Conservation (phyloP, 495 filamentous ascomycete genomes). For the Talaromyces adpressus region DNA sequence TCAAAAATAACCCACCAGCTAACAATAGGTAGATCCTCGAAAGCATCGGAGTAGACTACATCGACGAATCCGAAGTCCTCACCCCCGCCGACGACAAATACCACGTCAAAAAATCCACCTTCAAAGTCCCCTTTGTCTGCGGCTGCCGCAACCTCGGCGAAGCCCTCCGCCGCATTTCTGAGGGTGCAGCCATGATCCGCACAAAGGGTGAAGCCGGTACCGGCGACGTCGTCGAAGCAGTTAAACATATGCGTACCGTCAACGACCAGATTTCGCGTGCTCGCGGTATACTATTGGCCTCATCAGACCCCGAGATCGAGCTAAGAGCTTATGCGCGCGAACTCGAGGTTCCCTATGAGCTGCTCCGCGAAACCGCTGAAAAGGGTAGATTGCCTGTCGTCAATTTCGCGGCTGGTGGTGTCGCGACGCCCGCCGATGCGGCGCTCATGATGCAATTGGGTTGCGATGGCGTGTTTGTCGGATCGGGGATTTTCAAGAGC, state of each 20-base stretch:
- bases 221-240: conserved; percentile 96
- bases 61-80: conserved; percentile 95
- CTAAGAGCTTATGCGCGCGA: conserved; percentile 74
- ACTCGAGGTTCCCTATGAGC: conserved; percentile 62
- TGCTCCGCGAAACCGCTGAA: conserved; percentile 80
- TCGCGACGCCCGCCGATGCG: conserved; percentile 94
- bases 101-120: conserved; percentile 86
- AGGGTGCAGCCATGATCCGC: conserved; percentile 97
- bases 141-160: conserved; percentile 94
- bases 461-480: conserved; percentile 97
- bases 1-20: too few relatives aligned
- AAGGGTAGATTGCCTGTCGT: conserved; percentile 88
- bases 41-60: conserved; percentile 91
- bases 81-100: conserved; percentile 86
- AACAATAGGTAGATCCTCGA: conserved; percentile 79
- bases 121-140: conserved; percentile 88
- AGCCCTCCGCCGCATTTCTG: conserved; percentile 82
- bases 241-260: conserved; percentile 91
- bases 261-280: conserved; percentile 76
- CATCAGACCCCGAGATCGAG: conserved; percentile 63
- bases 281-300: conserved; percentile 48
- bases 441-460: conserved; percentile 99
- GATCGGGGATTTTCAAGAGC: conserved; percentile 93
- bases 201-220: conserved; percentile 98
- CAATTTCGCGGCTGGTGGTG: conserved; percentile 96